A percentile compares a stretch with the other conserved stretches of the same genome.
Evolutionary conservation across 2,329 filamentous ascomycete genomes (phyloP).

Genomic region (Cercospora zeina): DNA sequence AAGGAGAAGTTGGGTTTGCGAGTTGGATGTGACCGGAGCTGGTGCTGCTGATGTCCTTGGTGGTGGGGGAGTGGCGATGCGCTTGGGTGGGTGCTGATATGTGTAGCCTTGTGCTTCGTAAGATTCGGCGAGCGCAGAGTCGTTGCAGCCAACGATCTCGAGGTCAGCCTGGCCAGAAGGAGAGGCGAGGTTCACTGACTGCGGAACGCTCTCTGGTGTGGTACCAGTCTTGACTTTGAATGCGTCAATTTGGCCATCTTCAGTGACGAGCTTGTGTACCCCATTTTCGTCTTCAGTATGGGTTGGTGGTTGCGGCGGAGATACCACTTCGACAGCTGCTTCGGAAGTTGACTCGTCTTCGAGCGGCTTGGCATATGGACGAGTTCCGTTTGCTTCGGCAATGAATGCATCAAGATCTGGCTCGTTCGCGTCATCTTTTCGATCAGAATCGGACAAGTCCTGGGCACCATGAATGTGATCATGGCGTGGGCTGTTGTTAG

Average conservation of each 20-base stretch:
- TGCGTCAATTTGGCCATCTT: constrained; percentile 5
- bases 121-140: constrained; percentile 9
- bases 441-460: neutral
- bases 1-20: neutral
- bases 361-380: neutral
- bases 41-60: neutral
- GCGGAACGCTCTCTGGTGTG: constrained; percentile 1
- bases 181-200: neutral
- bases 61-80: constrained; percentile 20
- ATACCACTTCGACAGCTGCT: neutral
- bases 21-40: neutral
- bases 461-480: neutral
- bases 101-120: constrained; percentile 13
- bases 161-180: constrained; percentile 9
- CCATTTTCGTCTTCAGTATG: constrained; percentile 6
- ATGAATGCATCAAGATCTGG: constrained; percentile 7
- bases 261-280: constrained; percentile 5
- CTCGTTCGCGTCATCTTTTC: neutral
- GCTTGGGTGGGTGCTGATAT: constrained; percentile 2
- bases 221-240: constrained; percentile 10
- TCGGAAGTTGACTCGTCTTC: constrained; percentile 1
- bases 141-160: constrained; percentile 13
- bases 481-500: neutral
- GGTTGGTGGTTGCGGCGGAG: neutral
- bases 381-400: constrained; percentile 11